These are phyloP conservation scores for Perilla frutescens DNA, from an alignment of 257 asterid genomes.

Conservation along the genomic window DNA sequence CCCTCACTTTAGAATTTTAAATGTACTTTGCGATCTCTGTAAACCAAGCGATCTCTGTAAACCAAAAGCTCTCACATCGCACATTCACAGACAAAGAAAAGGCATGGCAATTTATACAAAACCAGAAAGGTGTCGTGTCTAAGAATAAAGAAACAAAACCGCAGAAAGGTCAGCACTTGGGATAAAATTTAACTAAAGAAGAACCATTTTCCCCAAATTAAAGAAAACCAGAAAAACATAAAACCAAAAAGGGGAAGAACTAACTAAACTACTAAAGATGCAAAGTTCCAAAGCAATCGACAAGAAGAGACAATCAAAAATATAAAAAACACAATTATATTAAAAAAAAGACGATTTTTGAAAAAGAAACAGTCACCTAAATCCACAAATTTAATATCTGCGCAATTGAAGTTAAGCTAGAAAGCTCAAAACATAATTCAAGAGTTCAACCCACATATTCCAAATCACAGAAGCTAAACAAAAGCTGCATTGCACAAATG, in stretches of 20 bases:
- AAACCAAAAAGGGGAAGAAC: not conserved
- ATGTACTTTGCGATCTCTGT: constrained; percentile 5
- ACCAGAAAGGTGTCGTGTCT: not conserved
- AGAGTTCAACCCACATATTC: not conserved
- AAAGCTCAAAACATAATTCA: not conserved
- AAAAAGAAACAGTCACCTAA: constrained; percentile 12
- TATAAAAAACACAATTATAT: not conserved
- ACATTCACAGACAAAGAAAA: not conserved
- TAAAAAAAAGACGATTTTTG: not conserved
- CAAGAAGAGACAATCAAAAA: not conserved
- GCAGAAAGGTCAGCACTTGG: not conserved
- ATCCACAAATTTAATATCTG: constrained; percentile 11
- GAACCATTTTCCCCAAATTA: not conserved
- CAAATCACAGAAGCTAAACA: not conserved
- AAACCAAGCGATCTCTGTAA: constrained; percentile 5
- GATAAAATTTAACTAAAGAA: constrained; percentile 11
- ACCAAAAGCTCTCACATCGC: constrained; percentile 7
- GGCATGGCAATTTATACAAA: not conserved
- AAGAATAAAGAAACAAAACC: not conserved
- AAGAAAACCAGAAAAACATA: not conserved
- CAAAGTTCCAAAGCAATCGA: constrained; percentile 16
- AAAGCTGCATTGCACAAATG: constrained; percentile 12
- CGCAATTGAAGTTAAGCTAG: not conserved
- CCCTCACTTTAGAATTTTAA: not conserved
- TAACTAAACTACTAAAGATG: constrained; percentile 2